Conservation (phyloP, 306 rosid genomes). For the Quercus suber region DNA sequence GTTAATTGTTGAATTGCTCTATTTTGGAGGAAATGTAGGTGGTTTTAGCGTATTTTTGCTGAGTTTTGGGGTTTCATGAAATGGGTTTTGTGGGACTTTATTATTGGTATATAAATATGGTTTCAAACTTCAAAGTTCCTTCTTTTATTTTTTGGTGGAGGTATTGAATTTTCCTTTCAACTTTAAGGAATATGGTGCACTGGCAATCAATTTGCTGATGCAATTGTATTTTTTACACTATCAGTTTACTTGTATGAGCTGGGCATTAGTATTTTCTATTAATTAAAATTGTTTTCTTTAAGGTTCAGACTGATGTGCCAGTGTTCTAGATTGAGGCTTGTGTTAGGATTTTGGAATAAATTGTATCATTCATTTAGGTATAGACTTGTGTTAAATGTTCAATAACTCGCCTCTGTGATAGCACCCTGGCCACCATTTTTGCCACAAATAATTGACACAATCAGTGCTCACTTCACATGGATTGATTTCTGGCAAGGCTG, state of each 20-base stretch:
- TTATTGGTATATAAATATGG: background rate
- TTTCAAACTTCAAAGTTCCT: background rate
- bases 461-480: background rate
- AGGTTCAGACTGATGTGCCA: background rate
- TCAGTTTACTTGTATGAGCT: background rate
- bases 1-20: background rate
- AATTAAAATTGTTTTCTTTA: background rate
- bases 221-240: background rate
- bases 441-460: background rate
- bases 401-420: background rate
- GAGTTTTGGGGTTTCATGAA: background rate
- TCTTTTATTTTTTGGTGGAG: background rate
- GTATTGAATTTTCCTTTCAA: background rate
- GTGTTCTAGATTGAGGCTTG: background rate
- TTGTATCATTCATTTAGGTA: background rate
- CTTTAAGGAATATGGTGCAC: background rate
- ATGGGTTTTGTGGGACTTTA: background rate
- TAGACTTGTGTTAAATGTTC: background rate
- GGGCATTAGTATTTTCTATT: background rate
- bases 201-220: background rate
- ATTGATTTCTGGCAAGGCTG: background rate
- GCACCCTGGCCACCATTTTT: background rate
- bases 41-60: conserved; percentile 7
- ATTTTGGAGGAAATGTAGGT: conserved; percentile 1
- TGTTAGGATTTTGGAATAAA: background rate